Percentiles rank a stretch among this genome's conserved stretches.
Conservation (phyloP, 2,329 filamentous ascomycete genomes). For the Coniochaeta sp. region DNA sequence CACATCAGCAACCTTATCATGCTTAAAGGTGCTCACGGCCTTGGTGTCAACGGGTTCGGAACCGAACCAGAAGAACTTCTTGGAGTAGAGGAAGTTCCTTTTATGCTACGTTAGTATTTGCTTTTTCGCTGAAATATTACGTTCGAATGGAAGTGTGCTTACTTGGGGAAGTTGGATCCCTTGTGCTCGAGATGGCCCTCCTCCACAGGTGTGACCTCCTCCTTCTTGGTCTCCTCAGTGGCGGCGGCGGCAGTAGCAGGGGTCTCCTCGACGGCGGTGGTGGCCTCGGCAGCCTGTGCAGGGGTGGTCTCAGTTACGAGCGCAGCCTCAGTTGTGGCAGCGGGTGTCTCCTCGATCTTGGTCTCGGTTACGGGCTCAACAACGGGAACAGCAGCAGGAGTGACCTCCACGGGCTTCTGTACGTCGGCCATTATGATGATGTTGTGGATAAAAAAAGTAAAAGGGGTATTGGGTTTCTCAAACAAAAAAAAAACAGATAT, state of each 20-base stretch:
- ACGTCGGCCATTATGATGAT: conserved; percentile 61
- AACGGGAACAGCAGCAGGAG: conserved; percentile 31
- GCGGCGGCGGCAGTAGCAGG: conserved; percentile 27
- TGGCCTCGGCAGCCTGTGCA: conserved; percentile 27
- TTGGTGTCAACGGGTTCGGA: conserved; percentile 67
- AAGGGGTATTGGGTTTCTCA: conserved; percentile 30
- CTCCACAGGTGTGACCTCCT: conserved; percentile 48
- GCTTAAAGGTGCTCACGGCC: conserved; percentile 69
- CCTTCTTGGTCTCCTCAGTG: conserved; percentile 26
- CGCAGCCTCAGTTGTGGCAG: conserved; percentile 25
- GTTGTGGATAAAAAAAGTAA: conserved; percentile 25
- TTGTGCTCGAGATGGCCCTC: conserved; percentile 88
- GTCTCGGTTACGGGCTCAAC: conserved; percentile 26
- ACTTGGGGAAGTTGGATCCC: conserved; percentile 82
- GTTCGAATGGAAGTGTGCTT: conserved; percentile 30
- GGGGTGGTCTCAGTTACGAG: conserved; percentile 30
- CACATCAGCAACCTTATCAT: conserved; percentile 72
- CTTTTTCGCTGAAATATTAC: neutral
- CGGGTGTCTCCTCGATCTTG: conserved; percentile 21
- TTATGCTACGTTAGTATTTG: conserved; percentile 6
- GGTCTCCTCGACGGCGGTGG: conserved; percentile 26
- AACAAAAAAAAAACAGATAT: neutral
- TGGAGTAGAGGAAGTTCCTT: conserved; percentile 83
- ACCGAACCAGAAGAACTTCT: conserved; percentile 89
- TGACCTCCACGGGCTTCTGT: conserved; percentile 61